Conservation (phyloP, 163 green algal species). For the Scenedesmus sp. region DNA sequence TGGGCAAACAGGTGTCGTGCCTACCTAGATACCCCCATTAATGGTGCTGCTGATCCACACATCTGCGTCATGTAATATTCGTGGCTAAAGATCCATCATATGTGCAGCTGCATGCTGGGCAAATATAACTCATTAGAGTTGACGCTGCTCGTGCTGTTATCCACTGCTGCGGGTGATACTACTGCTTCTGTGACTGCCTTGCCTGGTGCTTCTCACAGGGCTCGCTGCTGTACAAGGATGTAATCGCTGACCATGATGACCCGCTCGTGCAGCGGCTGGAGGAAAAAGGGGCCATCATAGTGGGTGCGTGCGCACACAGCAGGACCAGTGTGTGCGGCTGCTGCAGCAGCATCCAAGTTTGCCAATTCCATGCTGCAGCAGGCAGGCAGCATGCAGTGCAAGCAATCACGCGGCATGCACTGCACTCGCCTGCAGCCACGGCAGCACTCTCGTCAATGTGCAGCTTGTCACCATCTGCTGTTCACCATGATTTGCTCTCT, state of each 20-base stretch:
- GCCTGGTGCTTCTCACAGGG: conserved; percentile 43
- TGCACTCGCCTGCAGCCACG: not conserved
- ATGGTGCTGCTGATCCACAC: not conserved
- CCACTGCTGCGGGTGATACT: not conserved
- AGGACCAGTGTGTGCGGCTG: not conserved
- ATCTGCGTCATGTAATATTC: too few species aligned
- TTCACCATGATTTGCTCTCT: too few species aligned
- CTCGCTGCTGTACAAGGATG: conserved; percentile 57
- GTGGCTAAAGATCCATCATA: too few species aligned
- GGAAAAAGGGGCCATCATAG: conserved; percentile 63
- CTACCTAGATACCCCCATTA: too few species aligned
- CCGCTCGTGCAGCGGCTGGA: conserved; percentile 65
- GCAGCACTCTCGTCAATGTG: too few species aligned
- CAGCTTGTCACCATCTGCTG: too few species aligned
- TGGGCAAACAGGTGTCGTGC: not conserved
- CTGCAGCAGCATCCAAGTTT: not conserved
- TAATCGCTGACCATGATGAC: conserved; percentile 60
- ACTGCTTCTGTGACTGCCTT: not conserved
- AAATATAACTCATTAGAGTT: not conserved
- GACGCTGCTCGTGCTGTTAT: not conserved
- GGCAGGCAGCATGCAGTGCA: not conserved
- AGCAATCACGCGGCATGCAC: not conserved
- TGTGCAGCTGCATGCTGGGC: not conserved
- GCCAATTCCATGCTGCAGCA: too few species aligned
- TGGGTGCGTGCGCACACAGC: conserved; percentile 36